Conservation (phyloP, 768 basidiomycete genomes). For the Mycena alexandri region DNA sequence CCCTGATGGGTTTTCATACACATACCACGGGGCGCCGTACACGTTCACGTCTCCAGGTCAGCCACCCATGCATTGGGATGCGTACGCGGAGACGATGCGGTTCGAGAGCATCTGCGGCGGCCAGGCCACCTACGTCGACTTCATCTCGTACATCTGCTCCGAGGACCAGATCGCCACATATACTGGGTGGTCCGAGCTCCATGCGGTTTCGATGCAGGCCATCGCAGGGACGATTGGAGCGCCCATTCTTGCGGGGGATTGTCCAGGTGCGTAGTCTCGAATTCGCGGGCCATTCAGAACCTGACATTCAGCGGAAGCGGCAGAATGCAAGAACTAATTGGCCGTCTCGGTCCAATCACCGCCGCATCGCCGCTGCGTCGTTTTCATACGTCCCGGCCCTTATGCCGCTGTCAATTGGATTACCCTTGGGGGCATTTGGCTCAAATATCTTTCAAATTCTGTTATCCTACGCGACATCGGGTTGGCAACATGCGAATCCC, state of each 20-base stretch:
- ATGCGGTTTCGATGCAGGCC: neutral
- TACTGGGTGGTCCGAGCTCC: constrained; percentile 19
- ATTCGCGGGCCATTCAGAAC: constrained; percentile 10
- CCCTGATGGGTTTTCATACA: constrained; percentile 3
- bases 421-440: no score
- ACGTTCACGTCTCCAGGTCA: constrained; percentile 15
- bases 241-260: constrained; percentile 22
- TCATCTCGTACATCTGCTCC: constrained; percentile 22
- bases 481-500: constrained; percentile 17
- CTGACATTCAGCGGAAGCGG: constrained; percentile 8
- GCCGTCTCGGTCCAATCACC: constrained; percentile 19
- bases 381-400: constrained; percentile 14
- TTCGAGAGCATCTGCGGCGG: constrained; percentile 29
- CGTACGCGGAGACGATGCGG: constrained; percentile 30
- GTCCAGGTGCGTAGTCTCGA: constrained; percentile 20
- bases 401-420: neutral
- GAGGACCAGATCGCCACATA: constrained; percentile 12
- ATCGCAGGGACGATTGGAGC: constrained; percentile 20
- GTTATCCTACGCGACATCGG: constrained; percentile 15
- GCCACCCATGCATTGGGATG: constrained; percentile 15
- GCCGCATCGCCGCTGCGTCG: constrained; percentile 15
- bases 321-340: constrained; percentile 14
- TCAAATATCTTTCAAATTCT: neutral
- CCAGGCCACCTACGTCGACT: constrained; percentile 30
- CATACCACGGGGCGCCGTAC: neutral